Evolutionary conservation across 192 early-diverging fungal genomes (phyloP), one percentile per base, ranked within the genome.

Genomic region (Coemansia sp.): DNA sequence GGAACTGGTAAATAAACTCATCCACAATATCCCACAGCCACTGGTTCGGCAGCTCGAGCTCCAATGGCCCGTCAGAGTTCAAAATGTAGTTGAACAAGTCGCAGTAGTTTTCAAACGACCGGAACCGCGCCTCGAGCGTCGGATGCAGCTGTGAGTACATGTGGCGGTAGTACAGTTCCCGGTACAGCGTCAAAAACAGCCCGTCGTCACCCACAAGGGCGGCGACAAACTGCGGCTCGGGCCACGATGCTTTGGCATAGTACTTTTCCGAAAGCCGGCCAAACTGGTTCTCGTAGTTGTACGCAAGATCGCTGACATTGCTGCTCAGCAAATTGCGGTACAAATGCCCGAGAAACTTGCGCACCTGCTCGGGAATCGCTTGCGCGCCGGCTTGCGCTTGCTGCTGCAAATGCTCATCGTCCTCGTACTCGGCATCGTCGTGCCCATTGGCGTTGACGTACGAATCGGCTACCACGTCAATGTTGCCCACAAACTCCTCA

Each of bases 1-100:
- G 96, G 88, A 95, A 98, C 84, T 98, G 96, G 82, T 95, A 98
- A 70, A 98, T 96, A 81, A 98, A 98, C 83, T 98, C 96, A 68
- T 98, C 96, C 64, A 98, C 94, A 73, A 98, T 96, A 82, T 98
- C 96, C 94, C 94, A 98, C 43, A 98, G 82, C 96, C 96, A 98
- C 82, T 95, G 94, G 85, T 94, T 96, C 23, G 96, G 96, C 60
- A 98, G 87, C 82, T 98, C 95, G 59, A 98, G 82, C 52, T 90
- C 88, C 48, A 92, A 86, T 23, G 94, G 94, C 38, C 92, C 92
- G 35, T 91, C 72, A 43, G 85, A 82, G 74, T 84, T 94, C 67
- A 98, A 79, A 52, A 98, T 94, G 70, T 92, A 93, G 84, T 96
- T 96, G 85, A 98, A 98, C 60, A 98, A 79, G 69, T 93, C 93